Percentiles rank a stretch among this genome's conserved stretches.
Conservation (phyloP, 2,329 filamentous ascomycete genomes). For the Aschersonia sp. region DNA sequence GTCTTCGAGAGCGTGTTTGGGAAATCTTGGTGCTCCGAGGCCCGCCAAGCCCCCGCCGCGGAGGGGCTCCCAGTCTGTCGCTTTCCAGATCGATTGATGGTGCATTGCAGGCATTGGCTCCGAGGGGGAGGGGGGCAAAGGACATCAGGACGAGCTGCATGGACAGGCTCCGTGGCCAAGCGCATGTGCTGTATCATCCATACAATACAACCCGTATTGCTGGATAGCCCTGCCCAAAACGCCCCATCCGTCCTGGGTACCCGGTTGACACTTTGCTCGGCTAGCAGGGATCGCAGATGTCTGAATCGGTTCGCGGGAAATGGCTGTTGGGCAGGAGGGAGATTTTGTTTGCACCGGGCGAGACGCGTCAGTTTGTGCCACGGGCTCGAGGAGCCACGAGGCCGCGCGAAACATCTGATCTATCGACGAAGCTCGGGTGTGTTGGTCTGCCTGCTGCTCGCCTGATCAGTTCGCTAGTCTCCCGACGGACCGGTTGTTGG, state of each 20-base stretch:
- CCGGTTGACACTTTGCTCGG: not conserved
- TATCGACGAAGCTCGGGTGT: no score
- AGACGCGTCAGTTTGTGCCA: no score
- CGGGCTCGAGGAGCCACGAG: no score
- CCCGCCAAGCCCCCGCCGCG: not conserved
- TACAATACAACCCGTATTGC: not conserved
- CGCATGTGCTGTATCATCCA: not conserved
- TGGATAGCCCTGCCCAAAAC: not conserved
- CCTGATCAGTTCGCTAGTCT: no score
- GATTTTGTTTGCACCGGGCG: no score
- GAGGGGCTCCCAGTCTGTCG: not conserved
- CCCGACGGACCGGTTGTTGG: no score
- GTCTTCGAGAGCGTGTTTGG: not conserved
- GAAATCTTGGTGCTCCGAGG: not conserved
- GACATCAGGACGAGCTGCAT: not conserved
- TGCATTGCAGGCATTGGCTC: not conserved
- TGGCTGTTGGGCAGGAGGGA: no score
- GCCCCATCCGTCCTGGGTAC: not conserved
- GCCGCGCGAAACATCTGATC: no score
- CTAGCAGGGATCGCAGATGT: not conserved
- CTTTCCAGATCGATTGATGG: not conserved
- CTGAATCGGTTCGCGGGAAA: not conserved
- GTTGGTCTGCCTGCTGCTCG: no score
- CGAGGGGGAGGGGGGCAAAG: not conserved
- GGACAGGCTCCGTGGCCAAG: not conserved